Conservation (phyloP, 2,329 filamentous ascomycete species). For the Claviceps monticola region DNA sequence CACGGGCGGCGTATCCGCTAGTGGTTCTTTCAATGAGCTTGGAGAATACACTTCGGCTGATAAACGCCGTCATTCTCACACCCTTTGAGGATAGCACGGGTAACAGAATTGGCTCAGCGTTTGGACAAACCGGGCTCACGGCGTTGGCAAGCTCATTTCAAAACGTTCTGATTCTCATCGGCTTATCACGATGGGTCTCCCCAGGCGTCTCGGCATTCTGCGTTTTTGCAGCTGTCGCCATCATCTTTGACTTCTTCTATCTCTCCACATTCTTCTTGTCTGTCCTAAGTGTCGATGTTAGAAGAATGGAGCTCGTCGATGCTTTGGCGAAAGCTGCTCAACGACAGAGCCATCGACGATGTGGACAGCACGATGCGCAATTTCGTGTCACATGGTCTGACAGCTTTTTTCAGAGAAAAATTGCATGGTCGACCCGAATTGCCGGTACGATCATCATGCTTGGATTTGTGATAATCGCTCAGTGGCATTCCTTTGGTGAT, state of each 20-base stretch:
- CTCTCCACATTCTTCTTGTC: conserved; percentile 68
- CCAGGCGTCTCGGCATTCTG: conserved; percentile 64
- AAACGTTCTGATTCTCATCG: conserved; percentile 52
- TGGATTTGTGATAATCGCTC: conserved; percentile 57
- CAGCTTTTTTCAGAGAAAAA: conserved; percentile 47
- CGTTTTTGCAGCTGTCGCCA: conserved; percentile 59
- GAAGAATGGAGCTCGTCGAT: conserved; percentile 61
- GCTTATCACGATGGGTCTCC: conserved; percentile 53
- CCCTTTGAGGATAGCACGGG: conserved; percentile 55
- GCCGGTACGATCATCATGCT: conserved; percentile 62
- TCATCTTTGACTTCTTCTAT: conserved; percentile 65
- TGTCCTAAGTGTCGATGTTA: conserved; percentile 66
- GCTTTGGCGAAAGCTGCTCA: conserved; percentile 46
- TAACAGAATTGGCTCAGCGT: conserved; percentile 56
- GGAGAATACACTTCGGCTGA: conserved; percentile 65
- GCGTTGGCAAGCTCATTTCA: conserved; percentile 54
- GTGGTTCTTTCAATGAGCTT: conserved; percentile 66
- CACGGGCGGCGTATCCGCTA: conserved; percentile 59
- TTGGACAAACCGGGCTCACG: conserved; percentile 58
- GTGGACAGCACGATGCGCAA: conserved; percentile 12
- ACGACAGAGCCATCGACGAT: conserved; percentile 19
- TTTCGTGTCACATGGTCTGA: conserved; percentile 36
- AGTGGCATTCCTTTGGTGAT: conserved; percentile 64
- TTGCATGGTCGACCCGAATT: conserved; percentile 57
- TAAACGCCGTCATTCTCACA: conserved; percentile 63